Percentiles rank a stretch among this genome's conserved stretches.
phyloP scores from a whole-genome alignment of 441 rosid species.

The Pelargonium myrrhifolium region DNA sequence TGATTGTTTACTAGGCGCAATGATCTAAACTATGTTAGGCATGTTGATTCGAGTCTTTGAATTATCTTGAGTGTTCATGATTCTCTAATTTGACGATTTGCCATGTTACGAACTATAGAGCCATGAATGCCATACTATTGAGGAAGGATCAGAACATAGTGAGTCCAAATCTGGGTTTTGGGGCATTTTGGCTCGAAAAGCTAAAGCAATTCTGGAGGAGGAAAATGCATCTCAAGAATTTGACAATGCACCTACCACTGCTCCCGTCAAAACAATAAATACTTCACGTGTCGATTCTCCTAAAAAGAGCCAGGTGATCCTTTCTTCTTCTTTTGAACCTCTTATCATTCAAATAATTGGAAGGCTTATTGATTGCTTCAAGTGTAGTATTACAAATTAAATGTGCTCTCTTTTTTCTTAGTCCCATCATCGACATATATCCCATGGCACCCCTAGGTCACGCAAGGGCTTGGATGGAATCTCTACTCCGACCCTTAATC shows the following conservation, averaged over 20 bases:
- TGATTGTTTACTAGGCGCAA: too few relatives aligned
- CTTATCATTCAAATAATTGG: background rate
- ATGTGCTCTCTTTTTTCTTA: slow-evolving; percentile 9
- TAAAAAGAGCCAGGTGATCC: slow-evolving; percentile 32
- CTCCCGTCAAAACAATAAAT: slow-evolving; percentile 21
- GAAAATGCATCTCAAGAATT: slow-evolving; percentile 37
- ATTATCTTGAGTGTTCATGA: too few relatives aligned
- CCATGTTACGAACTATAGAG: slow-evolving; percentile 43
- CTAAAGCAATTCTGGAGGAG: slow-evolving; percentile 86
- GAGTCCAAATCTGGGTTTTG: slow-evolving; percentile 72
- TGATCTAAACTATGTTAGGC: too few relatives aligned
- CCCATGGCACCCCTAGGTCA: slow-evolving; percentile 35
- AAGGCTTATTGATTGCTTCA: too few relatives aligned
- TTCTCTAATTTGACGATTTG: slow-evolving; percentile 19
- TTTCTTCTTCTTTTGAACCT: background rate
- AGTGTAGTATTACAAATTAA: too few relatives aligned
- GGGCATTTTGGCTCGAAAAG: slow-evolving; percentile 93
- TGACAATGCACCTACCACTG: slow-evolving; percentile 14
- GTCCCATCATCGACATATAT: slow-evolving; percentile 24
- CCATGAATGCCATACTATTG: slow-evolving; percentile 23
- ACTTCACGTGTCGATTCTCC: slow-evolving; percentile 34
- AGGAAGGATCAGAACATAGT: slow-evolving; percentile 29
- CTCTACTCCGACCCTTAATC: slow-evolving; percentile 58
- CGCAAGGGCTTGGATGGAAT: slow-evolving; percentile 64
- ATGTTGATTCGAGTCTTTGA: too few relatives aligned